Percentiles rank a stretch among this genome's conserved stretches.
These are phyloP conservation scores for Chytriomyces confervae DNA, from an alignment of 192 early-diverging fungal species.

Conservation along the genomic window DNA sequence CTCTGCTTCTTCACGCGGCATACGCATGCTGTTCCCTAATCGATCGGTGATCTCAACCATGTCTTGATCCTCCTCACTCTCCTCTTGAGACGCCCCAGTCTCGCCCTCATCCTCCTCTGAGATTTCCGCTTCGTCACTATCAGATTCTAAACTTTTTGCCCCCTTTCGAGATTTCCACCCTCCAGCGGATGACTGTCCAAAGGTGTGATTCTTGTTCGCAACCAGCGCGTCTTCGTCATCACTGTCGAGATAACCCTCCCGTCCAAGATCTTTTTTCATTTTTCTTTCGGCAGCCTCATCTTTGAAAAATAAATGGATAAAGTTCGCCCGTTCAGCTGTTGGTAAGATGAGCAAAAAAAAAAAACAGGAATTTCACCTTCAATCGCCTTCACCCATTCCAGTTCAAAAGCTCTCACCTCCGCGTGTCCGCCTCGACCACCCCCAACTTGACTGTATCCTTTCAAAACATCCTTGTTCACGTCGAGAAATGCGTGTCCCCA, in stretches of 20 bases:
- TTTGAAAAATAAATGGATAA: constrained; percentile 33
- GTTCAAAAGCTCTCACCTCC: constrained; percentile 55
- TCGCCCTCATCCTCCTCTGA: constrained; percentile 38
- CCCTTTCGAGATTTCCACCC: constrained; percentile 23
- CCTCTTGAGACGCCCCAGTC: constrained; percentile 36
- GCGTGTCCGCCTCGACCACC: constrained; percentile 73
- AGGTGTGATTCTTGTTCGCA: constrained; percentile 32
- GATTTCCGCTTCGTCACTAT: constrained; percentile 60
- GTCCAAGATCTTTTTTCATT: constrained; percentile 4
- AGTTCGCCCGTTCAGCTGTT: constrained; percentile 14
- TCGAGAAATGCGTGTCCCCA: constrained; percentile 95
- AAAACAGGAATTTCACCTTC: constrained; percentile 53
- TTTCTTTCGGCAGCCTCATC: constrained; percentile 7
- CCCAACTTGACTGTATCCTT: constrained; percentile 72
- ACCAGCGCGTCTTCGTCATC: constrained; percentile 32
- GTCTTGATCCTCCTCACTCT: constrained; percentile 53
- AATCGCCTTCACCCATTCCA: constrained; percentile 76
- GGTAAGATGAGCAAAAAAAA: constrained; percentile 7
- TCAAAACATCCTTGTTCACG: constrained; percentile 83
- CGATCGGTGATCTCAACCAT: constrained; percentile 38
- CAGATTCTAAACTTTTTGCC: constrained; percentile 49
- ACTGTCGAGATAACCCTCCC: constrained; percentile 26
- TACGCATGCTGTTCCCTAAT: constrained; percentile 43
- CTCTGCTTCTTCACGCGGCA: constrained; percentile 29
- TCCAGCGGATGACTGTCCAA: constrained; percentile 44